Conservation (phyloP, 106 monocot species). For the Platanthera zijinensis region DNA sequence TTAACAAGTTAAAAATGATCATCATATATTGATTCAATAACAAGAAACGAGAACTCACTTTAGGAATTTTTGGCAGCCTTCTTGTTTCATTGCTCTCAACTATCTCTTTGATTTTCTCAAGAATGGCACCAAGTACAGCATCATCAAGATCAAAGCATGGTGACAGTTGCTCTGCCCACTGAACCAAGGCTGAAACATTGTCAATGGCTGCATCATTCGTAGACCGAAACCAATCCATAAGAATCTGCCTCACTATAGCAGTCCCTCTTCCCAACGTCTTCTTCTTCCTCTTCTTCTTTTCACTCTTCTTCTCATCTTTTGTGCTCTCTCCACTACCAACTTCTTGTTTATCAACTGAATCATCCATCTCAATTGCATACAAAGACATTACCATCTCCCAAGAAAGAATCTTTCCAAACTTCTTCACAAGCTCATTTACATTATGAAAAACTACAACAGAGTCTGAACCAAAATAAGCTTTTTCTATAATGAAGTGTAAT, state of each 20-base stretch:
- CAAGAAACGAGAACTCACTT: constrained; percentile 39
- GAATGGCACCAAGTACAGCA: constrained; percentile 21
- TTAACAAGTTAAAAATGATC: too few species aligned
- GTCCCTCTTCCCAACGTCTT: constrained; percentile 70
- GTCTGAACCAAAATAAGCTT: constrained; percentile 21
- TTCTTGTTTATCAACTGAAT: constrained; percentile 18
- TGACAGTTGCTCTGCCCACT: constrained; percentile 36
- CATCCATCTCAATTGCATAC: constrained; percentile 66
- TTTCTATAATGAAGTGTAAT: constrained; percentile 20
- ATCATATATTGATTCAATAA: too few species aligned
- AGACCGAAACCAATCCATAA: constrained; percentile 21
- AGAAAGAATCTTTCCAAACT: constrained; percentile 52
- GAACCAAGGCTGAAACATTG: constrained; percentile 23
- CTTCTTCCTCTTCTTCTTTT: constrained; percentile 85
- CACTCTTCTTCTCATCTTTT: constrained; percentile 60
- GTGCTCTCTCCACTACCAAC: constrained; percentile 29
- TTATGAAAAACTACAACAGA: constrained; percentile 24
- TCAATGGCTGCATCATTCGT: constrained; percentile 13
- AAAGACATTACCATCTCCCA: constrained; percentile 76
- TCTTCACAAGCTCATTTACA: constrained; percentile 41
- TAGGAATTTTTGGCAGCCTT: constrained; percentile 96
- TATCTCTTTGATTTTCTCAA: constrained; percentile 74
- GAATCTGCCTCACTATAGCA: constrained; percentile 47
- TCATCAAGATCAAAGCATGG: constrained; percentile 66
- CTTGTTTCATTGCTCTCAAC: constrained; percentile 91